Evolutionary conservation across 352 stramenopile species (phyloP).

Genomic region (Phytophthora pinifolia): DNA sequence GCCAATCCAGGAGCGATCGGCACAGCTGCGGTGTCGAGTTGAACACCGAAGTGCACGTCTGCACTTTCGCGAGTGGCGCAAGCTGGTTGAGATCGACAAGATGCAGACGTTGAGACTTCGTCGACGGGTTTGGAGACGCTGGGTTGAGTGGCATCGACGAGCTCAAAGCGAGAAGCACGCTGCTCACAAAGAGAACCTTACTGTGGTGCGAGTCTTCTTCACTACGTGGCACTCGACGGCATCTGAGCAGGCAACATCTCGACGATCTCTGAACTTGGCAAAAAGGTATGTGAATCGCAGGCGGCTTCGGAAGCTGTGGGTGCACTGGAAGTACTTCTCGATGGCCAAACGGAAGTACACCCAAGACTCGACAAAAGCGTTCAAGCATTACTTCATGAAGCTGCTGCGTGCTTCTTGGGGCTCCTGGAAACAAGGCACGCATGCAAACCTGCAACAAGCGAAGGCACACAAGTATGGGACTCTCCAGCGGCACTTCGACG

Average conservation of each 20-base stretch:
- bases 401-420: slow-evolving; percentile 58
- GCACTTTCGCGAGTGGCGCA: slow-evolving; percentile 33
- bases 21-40: slow-evolving; percentile 8
- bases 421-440: slow-evolving; percentile 45
- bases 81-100: slow-evolving; percentile 28
- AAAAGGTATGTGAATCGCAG: slow-evolving; percentile 65
- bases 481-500: slow-evolving; percentile 52
- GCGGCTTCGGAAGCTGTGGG: slow-evolving; percentile 67
- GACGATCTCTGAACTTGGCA: slow-evolving; percentile 51
- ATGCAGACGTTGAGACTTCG: slow-evolving; percentile 21
- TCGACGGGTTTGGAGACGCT: slow-evolving; percentile 39
- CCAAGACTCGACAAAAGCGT: slow-evolving; percentile 67
- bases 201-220: slow-evolving; percentile 35
- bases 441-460: slow-evolving; percentile 37
- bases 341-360: slow-evolving; percentile 62
- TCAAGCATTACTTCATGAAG: slow-evolving; percentile 80
- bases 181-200: slow-evolving; percentile 22
- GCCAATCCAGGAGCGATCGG: slow-evolving; percentile 21
- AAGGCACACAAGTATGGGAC: slow-evolving; percentile 50
- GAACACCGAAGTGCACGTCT: slow-evolving; percentile 2
- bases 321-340: slow-evolving; percentile 81
- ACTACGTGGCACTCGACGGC: slow-evolving; percentile 42
- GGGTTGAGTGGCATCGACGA: slow-evolving; percentile 23
- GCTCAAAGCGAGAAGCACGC: slow-evolving; percentile 25
- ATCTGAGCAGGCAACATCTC: slow-evolving; percentile 33